A percentile compares a stretch with the other conserved stretches of the same genome.
These are phyloP conservation scores for Lactarius tabidus DNA, from an alignment of 768 basidiomycete genomes.

Conservation along the genomic window DNA sequence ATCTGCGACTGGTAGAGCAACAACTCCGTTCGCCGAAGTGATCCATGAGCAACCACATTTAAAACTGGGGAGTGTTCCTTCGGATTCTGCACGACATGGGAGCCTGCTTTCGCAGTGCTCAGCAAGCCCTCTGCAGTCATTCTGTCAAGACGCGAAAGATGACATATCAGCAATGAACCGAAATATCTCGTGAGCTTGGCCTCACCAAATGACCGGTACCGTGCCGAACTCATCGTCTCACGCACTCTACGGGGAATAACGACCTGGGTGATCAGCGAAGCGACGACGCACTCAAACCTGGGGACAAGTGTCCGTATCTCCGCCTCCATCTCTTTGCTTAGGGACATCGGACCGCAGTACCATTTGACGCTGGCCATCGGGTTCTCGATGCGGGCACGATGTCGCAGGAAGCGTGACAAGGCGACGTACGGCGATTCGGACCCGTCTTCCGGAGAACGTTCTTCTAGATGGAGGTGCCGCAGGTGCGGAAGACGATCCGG, in stretches of 20 bases:
- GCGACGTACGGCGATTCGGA: conserved; percentile 1
- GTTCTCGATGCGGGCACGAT: conserved; percentile 5
- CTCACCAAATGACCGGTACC: conserved; percentile 10
- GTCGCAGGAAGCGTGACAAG: not conserved
- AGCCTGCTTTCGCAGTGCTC: not conserved
- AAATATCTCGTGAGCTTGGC: not conserved
- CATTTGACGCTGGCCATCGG: conserved; percentile 9
- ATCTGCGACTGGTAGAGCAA: not conserved
- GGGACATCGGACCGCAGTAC: conserved; percentile 8
- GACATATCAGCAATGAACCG: not conserved
- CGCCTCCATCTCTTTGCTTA: conserved; percentile 2
- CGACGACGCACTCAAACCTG: conserved; percentile 2
- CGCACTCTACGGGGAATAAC: not conserved
- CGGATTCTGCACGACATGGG: not conserved
- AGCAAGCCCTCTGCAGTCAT: not conserved
- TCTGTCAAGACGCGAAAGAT: not conserved
- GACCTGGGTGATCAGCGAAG: not conserved
- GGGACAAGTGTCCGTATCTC: conserved; percentile 7
- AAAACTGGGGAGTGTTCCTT: not conserved
- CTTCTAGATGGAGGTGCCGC: conserved; percentile 1
- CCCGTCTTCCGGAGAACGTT: not conserved
- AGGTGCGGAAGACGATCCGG: conserved; percentile 15
- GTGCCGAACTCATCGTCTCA: conserved; percentile 3
- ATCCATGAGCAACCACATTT: not conserved
- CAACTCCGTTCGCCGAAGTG: not conserved